Conservation (phyloP, 805 yeast genomes). For the Teunomyces barrocoloradensis region DNA sequence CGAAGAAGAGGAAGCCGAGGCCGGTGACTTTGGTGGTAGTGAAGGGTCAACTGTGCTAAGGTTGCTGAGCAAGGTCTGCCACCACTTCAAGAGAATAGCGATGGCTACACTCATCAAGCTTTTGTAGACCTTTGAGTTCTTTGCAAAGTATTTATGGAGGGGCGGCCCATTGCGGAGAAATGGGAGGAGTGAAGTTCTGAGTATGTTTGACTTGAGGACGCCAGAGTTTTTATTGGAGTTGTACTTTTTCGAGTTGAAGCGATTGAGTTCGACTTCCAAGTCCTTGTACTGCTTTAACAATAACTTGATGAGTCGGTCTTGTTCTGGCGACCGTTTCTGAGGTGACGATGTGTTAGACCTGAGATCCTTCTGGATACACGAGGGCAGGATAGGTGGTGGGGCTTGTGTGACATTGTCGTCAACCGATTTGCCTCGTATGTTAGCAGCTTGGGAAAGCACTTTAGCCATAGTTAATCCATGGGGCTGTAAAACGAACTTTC, state of each 20-base stretch:
- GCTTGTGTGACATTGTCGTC: background rate
- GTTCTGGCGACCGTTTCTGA: slow-evolving; percentile 10
- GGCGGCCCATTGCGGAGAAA: slow-evolving; percentile 33
- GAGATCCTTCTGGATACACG: slow-evolving; percentile 2
- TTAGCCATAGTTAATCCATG: slow-evolving; percentile 13
- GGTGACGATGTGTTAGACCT: background rate
- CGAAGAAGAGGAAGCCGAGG: background rate
- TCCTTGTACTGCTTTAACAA: slow-evolving; percentile 33
- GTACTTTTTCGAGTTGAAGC: slow-evolving; percentile 39
- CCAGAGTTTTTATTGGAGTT: slow-evolving; percentile 20
- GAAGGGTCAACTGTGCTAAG: slow-evolving; percentile 4
- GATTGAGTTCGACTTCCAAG: slow-evolving; percentile 43
- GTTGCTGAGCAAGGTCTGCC: slow-evolving; percentile 45
- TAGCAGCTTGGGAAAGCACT: slow-evolving; percentile 17
- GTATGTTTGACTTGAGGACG: slow-evolving; percentile 43
- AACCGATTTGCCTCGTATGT: slow-evolving; percentile 12
- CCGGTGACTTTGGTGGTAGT: background rate
- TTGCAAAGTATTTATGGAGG: slow-evolving; percentile 19
- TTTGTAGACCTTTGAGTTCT: slow-evolving; percentile 23
- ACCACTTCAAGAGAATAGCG: slow-evolving; percentile 47
- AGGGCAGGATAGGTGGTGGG: slow-evolving; percentile 5
- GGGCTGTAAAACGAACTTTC: background rate
- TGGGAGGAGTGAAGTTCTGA: slow-evolving; percentile 47
- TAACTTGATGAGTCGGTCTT: slow-evolving; percentile 19
- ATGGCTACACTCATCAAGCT: slow-evolving; percentile 32